phyloP scores from a whole-genome alignment of 192 early-diverging fungal genomes.

The Coemansia sp. region DNA sequence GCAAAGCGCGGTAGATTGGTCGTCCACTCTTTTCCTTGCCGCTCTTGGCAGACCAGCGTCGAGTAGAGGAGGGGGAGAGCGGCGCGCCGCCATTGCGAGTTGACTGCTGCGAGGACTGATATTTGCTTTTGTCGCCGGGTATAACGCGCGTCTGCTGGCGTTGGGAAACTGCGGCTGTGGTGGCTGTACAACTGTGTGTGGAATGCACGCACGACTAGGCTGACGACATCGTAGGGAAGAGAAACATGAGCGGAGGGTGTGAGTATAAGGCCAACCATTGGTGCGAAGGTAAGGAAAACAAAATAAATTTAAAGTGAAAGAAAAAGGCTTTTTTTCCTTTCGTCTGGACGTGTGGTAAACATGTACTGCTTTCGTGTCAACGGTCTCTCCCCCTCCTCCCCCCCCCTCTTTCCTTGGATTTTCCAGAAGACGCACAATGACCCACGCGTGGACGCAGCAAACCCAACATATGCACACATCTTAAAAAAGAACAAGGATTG shows the following conservation, averaged over 20 bases:
- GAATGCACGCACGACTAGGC: conserved; percentile 10
- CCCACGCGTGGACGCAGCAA: too few species aligned
- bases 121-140: not conserved
- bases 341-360: too few species aligned
- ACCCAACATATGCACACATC: too few species aligned
- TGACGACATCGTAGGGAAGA: conserved; percentile 9
- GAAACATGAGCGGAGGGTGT: not conserved
- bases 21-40: not conserved
- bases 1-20: conserved; percentile 6
- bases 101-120: not conserved
- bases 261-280: not conserved
- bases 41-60: conserved; percentile 14
- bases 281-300: too few species aligned
- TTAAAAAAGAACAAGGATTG: too few species aligned
- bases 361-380: too few species aligned
- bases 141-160: not conserved
- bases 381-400: too few species aligned
- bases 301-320: not conserved
- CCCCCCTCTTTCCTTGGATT: too few species aligned
- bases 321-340: too few species aligned
- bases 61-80: conserved; percentile 10
- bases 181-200: not conserved
- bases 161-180: not conserved
- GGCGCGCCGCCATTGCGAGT: conserved; percentile 16
- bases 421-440: too few species aligned